A percentile compares a stretch with the other conserved stretches of the same genome.
phyloP scores from a whole-genome alignment of 768 basidiomycete genomes.

The Roridomyces roridus region DNA sequence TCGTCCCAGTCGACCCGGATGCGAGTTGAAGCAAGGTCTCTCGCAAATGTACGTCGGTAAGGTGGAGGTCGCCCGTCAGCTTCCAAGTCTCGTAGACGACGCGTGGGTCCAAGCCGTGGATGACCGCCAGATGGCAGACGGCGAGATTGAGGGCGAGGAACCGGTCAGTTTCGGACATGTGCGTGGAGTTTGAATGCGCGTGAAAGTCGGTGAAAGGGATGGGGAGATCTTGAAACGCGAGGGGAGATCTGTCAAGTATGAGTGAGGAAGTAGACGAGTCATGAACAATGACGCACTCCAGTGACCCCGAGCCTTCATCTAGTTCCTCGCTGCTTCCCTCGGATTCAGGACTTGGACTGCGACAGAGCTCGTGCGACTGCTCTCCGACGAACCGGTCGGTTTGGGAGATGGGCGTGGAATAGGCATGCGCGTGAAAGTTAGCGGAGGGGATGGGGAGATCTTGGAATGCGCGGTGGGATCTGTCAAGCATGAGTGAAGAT shows the following conservation, averaged over 20 bases:
- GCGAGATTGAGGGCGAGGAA: slow-evolving; percentile 3
- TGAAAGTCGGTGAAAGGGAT: background rate
- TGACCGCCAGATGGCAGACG: background rate
- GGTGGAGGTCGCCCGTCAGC: background rate
- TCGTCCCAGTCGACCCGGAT: too few species aligned
- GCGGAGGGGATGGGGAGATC: background rate
- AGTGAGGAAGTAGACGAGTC: too few species aligned
- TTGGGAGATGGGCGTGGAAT: background rate
- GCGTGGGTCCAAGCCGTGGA: background rate
- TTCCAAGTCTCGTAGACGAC: slow-evolving; percentile 7
- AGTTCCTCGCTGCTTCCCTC: too few species aligned
- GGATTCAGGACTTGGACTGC: background rate
- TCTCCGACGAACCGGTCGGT: background rate
- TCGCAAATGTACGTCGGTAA: background rate
- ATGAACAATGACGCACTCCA: too few species aligned
- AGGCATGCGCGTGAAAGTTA: background rate
- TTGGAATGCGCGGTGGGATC: background rate
- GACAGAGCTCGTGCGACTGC: too few species aligned
- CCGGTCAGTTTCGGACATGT: background rate
- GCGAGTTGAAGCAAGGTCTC: too few species aligned
- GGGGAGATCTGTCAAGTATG: background rate
- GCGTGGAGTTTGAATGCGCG: too few species aligned
- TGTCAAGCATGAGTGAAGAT: background rate
- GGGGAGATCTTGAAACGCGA: background rate
- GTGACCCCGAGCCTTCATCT: too few species aligned